Evolutionary conservation across 108 stramenopile genomes (phyloP).

Genomic region (Stephanodiscus triporus): DNA sequence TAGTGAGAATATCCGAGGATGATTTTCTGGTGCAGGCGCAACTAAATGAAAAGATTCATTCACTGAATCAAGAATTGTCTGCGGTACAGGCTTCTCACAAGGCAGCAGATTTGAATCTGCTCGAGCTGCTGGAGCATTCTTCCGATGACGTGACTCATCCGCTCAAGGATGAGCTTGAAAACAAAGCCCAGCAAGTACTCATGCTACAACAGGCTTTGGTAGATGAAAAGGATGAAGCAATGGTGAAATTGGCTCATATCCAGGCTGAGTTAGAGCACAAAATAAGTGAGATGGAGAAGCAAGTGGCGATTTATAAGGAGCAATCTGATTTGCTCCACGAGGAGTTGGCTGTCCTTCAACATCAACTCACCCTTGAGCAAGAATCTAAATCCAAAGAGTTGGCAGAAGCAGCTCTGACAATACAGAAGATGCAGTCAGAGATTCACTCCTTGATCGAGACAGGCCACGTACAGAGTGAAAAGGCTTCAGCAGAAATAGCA

Average conservation of each 20-base stretch:
- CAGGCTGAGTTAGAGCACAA: background rate
- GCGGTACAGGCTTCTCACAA: too few species aligned
- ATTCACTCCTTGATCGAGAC: background rate
- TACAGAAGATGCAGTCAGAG: constrained; percentile 1
- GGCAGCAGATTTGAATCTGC: too few species aligned
- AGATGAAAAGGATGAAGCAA: background rate
- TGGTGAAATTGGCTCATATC: background rate
- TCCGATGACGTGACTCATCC: too few species aligned
- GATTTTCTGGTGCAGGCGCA: too few species aligned
- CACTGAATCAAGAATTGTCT: too few species aligned
- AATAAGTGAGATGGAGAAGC: background rate
- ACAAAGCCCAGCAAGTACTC: background rate
- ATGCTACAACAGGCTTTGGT: background rate
- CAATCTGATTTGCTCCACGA: background rate
- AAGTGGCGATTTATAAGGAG: background rate
- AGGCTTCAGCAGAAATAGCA: background rate
- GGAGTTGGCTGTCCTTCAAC: background rate
- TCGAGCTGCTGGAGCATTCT: too few species aligned
- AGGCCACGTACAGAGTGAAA: background rate
- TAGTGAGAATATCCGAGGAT: too few species aligned
- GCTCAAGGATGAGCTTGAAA: background rate
- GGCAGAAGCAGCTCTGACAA: background rate
- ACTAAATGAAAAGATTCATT: too few species aligned
- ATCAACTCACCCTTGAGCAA: background rate
- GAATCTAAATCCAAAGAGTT: background rate